A percentile compares a stretch with the other conserved stretches of the same genome.
Conservation (phyloP, 2,329 filamentous ascomycete genomes). For the Cordyceps farinosa region DNA sequence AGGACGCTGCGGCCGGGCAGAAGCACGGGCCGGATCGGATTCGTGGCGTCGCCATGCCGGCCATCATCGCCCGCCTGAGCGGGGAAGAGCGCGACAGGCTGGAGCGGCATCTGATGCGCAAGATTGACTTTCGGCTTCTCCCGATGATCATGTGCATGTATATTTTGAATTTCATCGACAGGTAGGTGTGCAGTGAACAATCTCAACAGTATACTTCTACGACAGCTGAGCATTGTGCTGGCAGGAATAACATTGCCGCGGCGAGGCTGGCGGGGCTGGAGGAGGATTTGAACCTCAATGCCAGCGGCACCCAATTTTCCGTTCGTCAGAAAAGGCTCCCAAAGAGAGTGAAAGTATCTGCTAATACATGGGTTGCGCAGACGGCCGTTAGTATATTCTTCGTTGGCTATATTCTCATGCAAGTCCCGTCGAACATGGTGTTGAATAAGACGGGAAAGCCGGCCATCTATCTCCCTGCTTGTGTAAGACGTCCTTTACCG, state of each 20-base stretch:
- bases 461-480: slow-evolving; percentile 42
- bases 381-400: slow-evolving; percentile 16
- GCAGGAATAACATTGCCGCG: slow-evolving; percentile 38
- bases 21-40: slow-evolving; percentile 5
- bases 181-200: slow-evolving; percentile 21
- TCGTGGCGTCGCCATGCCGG: slow-evolving; percentile 26
- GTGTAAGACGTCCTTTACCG: slow-evolving; percentile 31
- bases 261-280: slow-evolving; percentile 45
- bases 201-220: background rate
- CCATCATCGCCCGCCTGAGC: slow-evolving; percentile 38
- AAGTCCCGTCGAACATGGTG: slow-evolving; percentile 49
- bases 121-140: slow-evolving; percentile 59
- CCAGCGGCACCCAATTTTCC: slow-evolving; percentile 21
- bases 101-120: slow-evolving; percentile 54
- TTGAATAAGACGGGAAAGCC: slow-evolving; percentile 51
- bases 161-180: slow-evolving; percentile 60
- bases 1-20: background rate
- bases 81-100: slow-evolving; percentile 43
- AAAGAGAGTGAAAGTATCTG: no score
- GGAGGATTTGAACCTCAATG: slow-evolving; percentile 39
- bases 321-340: background rate
- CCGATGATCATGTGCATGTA: slow-evolving; percentile 63
- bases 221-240: background rate
- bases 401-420: slow-evolving; percentile 41
- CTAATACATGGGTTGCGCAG: background rate